Evolutionary conservation across 2,329 filamentous ascomycete species (phyloP).

Genomic region (Diplodia scrobiculata): DNA sequence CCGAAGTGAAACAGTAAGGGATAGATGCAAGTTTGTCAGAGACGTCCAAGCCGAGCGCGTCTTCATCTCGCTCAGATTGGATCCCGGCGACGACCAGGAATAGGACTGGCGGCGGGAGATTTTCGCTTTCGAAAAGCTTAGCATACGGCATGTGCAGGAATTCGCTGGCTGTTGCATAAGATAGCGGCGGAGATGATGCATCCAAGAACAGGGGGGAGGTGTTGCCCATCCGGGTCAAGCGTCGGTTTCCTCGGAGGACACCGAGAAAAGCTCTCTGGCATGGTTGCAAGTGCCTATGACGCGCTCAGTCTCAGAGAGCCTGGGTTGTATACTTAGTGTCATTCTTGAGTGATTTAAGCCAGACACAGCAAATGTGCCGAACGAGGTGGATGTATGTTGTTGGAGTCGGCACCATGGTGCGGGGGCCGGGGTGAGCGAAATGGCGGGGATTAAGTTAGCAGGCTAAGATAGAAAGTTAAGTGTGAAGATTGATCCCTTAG

Average conservation of each 20-base stretch:
- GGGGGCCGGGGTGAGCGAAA: too few relatives aligned
- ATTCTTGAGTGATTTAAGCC: not conserved
- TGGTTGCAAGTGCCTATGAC: not conserved
- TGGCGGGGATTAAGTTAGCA: not conserved
- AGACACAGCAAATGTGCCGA: not conserved
- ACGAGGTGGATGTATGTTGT: not conserved
- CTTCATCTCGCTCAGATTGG: not conserved
- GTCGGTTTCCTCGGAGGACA: not conserved
- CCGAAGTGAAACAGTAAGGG: not conserved
- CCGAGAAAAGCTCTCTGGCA: not conserved
- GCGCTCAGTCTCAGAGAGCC: not conserved
- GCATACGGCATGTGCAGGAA: not conserved
- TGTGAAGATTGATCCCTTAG: not conserved
- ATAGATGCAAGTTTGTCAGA: not conserved
- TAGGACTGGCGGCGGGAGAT: not conserved
- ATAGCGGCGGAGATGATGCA: not conserved
- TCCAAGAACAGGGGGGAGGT: not conserved
- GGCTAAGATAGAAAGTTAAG: not conserved
- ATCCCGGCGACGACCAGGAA: not conserved
- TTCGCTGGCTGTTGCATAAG: not conserved
- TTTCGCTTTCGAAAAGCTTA: not conserved
- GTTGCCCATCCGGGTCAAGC: not conserved
- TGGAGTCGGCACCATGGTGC: too few relatives aligned
- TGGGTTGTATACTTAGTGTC: not conserved
- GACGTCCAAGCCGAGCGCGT: not conserved